A percentile compares a stretch with the other conserved stretches of the same genome.
Evolutionary conservation across 2,329 filamentous ascomycete species (phyloP).

Genomic region (Fonsecaea pugnacius): DNA sequence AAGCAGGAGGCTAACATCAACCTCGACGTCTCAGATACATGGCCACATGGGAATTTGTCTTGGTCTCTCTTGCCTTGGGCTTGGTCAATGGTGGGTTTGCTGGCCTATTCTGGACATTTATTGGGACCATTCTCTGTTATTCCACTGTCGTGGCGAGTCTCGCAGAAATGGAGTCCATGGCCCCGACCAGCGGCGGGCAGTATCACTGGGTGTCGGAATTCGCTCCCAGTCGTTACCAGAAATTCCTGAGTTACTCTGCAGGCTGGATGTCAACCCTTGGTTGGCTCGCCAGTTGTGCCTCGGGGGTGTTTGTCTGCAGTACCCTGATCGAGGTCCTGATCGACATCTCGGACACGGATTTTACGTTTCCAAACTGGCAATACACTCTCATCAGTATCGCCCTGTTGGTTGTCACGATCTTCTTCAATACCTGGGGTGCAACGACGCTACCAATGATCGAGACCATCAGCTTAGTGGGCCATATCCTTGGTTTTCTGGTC

Average conservation of each 20-base stretch:
- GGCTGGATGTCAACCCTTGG: slow-evolving; percentile 45
- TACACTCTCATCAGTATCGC: slow-evolving; percentile 39
- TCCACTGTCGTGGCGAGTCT: slow-evolving; percentile 61
- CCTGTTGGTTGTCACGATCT: slow-evolving; percentile 35
- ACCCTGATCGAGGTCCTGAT: slow-evolving; percentile 46
- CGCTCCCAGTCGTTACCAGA: slow-evolving; percentile 48
- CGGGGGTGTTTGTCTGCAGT: slow-evolving; percentile 43
- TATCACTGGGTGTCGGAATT: slow-evolving; percentile 40
- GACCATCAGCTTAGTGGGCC: slow-evolving; percentile 34
- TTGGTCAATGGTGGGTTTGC: slow-evolving; percentile 31
- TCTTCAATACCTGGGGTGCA: slow-evolving; percentile 37
- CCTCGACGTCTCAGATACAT: background rate
- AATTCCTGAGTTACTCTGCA: slow-evolving; percentile 52
- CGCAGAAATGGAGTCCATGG: slow-evolving; percentile 64
- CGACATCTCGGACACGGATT: slow-evolving; percentile 39
- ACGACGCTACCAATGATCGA: slow-evolving; percentile 36
- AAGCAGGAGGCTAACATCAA: background rate
- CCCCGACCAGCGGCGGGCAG: slow-evolving; percentile 38
- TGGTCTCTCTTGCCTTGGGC: slow-evolving; percentile 22
- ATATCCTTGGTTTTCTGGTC: slow-evolving; percentile 36
- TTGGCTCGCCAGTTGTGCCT: slow-evolving; percentile 45
- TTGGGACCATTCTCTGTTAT: slow-evolving; percentile 65
- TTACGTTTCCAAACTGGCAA: slow-evolving; percentile 39
- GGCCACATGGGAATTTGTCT: slow-evolving; percentile 45
- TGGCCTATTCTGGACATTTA: slow-evolving; percentile 41